phyloP scores from a whole-genome alignment of 305 asterid species.

The Euphrasia arctica region DNA sequence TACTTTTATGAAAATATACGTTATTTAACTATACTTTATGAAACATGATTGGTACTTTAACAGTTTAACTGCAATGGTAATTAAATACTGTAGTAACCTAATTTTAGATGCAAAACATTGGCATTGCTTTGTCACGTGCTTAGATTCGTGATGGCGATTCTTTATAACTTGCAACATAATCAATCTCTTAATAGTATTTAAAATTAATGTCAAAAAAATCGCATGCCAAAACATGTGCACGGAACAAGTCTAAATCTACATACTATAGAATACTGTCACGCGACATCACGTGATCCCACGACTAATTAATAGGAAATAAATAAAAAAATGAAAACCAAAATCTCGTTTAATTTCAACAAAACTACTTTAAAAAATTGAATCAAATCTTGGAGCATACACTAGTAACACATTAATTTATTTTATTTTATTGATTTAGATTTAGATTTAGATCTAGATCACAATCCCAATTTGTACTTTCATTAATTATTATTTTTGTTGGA shows the following conservation, averaged over 20 bases:
- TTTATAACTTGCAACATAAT: conserved; percentile 44
- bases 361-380: too few species aligned
- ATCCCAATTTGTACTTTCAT: conserved; percentile 26
- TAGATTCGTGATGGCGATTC: conserved; percentile 47
- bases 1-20: not conserved
- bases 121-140: conserved; percentile 32
- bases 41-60: too few species aligned
- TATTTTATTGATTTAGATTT: conserved; percentile 1
- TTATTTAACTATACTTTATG: too few species aligned
- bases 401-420: conserved; percentile 28
- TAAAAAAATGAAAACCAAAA: too few species aligned
- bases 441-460: conserved; percentile 60
- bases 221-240: conserved; percentile 36
- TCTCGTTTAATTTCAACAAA: too few species aligned
- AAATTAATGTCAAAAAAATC: conserved; percentile 28
- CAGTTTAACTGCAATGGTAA: not conserved
- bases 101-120: conserved; percentile 2
- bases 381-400: conserved; percentile 29
- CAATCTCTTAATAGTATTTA: conserved; percentile 17
- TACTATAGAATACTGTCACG: conserved; percentile 52
- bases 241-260: conserved; percentile 25
- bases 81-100: too few species aligned
- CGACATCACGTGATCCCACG: conserved; percentile 70
- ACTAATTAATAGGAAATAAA: conserved; percentile 8
- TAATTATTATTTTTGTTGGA: not conserved